Base-by-base conservation (phyloP, 2,329 filamentous ascomycete species). In the Paracamarosporium sp. region DNA sequence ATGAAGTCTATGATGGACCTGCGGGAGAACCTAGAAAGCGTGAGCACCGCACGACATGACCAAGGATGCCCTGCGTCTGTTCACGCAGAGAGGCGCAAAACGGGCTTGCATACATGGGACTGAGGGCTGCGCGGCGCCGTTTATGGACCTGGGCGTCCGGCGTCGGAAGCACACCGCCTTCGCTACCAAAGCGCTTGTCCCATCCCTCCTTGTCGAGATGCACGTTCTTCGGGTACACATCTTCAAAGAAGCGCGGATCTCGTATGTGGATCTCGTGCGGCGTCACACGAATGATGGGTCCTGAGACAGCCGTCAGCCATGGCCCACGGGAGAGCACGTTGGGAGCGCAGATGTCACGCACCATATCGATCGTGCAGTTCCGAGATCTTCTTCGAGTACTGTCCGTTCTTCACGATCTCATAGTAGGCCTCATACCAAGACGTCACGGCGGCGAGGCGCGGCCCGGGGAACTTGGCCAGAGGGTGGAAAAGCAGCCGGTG, bases 401-500 rank as follows among this genome's bases (percentile, higher is more conserved):
- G 69, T 7, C 72, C 73, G 28, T 64, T 67, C 22, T 65, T 55
- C 13, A 70, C 54, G 25, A 76, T 70, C 48, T 76, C 73, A 44
- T 64, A 75, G 60, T 75, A 76, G 27, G 70, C 73, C 50, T 76
- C 72, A 50, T 75, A 76, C 68, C 66, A 74, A 22, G 60, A 67
- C 20, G 71, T 70, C 12, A 69, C 59, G 8, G 72, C 72, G 11
- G 72, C 73, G 13, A 69, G 50, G 28, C 51, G 66, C 1, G 81
- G 80, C 1, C 81, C 81, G 1, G 81, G 81, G 59, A 78, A 81
- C 41, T 74, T 75, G 41, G 75, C 68, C 2, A 83, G 71, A 1
- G 81, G 80, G 45, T 82, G 79, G 43, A 81, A 72, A 64, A 74
- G 79, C 20, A 79, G 68, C 54, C 74, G 73, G 62, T 81, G 79